Percentiles rank a stretch among this genome's conserved stretches.
Evolutionary conservation across 23 red algal species (phyloP).

Genomic region (Agarophyton chilense): DNA sequence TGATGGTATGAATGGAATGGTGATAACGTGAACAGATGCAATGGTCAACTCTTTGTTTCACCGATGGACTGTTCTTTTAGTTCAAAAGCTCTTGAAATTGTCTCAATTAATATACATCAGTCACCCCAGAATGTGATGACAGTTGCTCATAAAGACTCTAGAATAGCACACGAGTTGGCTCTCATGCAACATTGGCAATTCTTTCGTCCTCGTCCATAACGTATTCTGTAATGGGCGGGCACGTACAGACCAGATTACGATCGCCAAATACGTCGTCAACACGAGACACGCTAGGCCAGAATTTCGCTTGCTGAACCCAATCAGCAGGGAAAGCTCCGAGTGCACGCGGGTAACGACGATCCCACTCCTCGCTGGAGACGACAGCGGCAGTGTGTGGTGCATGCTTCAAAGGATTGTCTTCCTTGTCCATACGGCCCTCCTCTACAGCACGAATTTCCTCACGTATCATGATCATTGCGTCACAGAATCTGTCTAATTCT

Average conservation of each 20-base stretch:
- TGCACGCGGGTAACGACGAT: conserved; percentile 87
- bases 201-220: conserved; percentile 69
- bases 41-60: too few relatives aligned
- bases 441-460: conserved; percentile 98
- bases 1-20: too few relatives aligned
- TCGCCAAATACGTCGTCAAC: conserved; percentile 98
- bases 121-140: background rate
- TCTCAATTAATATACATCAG: background rate
- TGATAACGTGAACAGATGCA: too few relatives aligned
- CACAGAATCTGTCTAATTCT: conserved; percentile 97
- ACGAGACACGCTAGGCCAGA: conserved; percentile 91
- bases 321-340: conserved; percentile 89
- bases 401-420: conserved; percentile 96
- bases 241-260: conserved; percentile 93
- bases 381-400: conserved; percentile 93
- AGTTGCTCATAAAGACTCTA: background rate
- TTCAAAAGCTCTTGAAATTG: background rate
- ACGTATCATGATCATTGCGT: conserved; percentile 97
- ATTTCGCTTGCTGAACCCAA: conserved; percentile 87
- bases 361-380: conserved; percentile 84
- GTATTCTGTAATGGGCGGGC: conserved; percentile 83
- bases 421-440: conserved; percentile 89
- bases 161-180: conserved; percentile 4
- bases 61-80: too few relatives aligned
- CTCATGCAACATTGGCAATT: conserved; percentile 65